Evolutionary conservation across 305 asterid species (phyloP).

Genomic region (Coffea humblotiana): DNA sequence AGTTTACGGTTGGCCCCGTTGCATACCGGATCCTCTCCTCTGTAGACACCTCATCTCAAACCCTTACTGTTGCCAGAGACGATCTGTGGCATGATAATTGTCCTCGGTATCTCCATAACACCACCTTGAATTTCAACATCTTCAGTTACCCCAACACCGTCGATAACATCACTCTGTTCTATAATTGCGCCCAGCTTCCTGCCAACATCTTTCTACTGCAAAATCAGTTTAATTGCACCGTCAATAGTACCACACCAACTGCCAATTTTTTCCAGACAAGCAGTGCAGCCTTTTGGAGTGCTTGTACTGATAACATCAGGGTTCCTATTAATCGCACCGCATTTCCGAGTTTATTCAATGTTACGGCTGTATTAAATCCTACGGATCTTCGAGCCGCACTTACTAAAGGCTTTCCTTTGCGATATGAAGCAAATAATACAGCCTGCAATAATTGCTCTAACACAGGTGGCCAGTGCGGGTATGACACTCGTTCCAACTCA

Average conservation of each 20-base stretch:
- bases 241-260: background rate
- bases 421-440: slow-evolving; percentile 34
- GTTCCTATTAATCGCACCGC: slow-evolving; percentile 34
- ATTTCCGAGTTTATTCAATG: slow-evolving; percentile 1
- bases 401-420: slow-evolving; percentile 42
- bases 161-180: slow-evolving; percentile 36
- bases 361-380: too few species aligned
- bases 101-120: slow-evolving; percentile 12
- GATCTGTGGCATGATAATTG: slow-evolving; percentile 45
- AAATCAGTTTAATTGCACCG: slow-evolving; percentile 22
- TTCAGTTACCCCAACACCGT: slow-evolving; percentile 27
- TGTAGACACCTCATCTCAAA: background rate
- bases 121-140: slow-evolving; percentile 28
- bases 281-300: fast-evolving
- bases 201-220: background rate
- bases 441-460: slow-evolving; percentile 30
- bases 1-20: slow-evolving; percentile 24
- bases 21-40: slow-evolving; percentile 28
- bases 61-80: slow-evolving; percentile 40
- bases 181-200: slow-evolving; percentile 23
- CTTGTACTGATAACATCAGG: slow-evolving; percentile 26
- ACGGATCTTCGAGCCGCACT: slow-evolving; percentile 25
- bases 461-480: slow-evolving; percentile 69
- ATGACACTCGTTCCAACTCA: slow-evolving; percentile 16
- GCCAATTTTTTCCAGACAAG: slow-evolving; percentile 1